These are phyloP conservation scores for Leptographium flavum DNA, from an alignment of 2,329 filamentous ascomycete species.

Conservation along the genomic window DNA sequence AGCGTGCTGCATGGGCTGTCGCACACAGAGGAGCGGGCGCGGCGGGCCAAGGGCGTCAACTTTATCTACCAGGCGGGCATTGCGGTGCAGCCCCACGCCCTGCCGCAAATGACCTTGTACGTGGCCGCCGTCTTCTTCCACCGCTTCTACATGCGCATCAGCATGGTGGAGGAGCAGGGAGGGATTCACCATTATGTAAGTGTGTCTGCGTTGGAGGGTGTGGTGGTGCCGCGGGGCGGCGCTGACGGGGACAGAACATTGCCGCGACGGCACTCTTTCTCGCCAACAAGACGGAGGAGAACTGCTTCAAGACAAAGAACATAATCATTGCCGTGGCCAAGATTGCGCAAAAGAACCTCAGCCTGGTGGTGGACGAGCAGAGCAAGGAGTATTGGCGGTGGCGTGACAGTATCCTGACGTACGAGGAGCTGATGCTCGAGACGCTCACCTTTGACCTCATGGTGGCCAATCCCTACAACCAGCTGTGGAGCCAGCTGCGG, in stretches of 20 bases:
- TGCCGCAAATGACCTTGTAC: conserved; percentile 83
- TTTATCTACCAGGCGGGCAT: conserved; percentile 94
- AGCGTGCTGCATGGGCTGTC: conserved; percentile 72
- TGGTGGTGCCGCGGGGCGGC: too few species aligned
- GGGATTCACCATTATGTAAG: conserved; percentile 83
- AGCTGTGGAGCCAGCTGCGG: conserved; percentile 63
- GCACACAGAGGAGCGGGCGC: conserved; percentile 61
- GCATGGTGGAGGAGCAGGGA: conserved; percentile 58
- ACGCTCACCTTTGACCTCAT: conserved; percentile 87
- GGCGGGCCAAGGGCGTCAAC: conserved; percentile 83
- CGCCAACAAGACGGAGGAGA: conserved; percentile 94
- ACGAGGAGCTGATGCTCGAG: conserved; percentile 88
- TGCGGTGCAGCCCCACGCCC: conserved; percentile 50
- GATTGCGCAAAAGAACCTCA: conserved; percentile 86
- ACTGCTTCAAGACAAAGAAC: conserved; percentile 89
- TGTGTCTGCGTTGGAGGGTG: too few species aligned
- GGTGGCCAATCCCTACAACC: conserved; percentile 74
- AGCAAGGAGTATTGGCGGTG: conserved; percentile 98
- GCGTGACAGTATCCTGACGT: conserved; percentile 83
- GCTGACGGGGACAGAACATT: conserved; percentile 51
- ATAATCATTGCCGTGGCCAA: conserved; percentile 87
- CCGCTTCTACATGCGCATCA: conserved; percentile 84
- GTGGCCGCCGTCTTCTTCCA: conserved; percentile 93
- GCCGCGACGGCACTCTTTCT: conserved; percentile 86
- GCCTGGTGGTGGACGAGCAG: conserved; percentile 85